Evolutionary conservation across 176 grass and related monocot genomes (phyloP).

Genomic region (Tillandsia leiboldiana): DNA sequence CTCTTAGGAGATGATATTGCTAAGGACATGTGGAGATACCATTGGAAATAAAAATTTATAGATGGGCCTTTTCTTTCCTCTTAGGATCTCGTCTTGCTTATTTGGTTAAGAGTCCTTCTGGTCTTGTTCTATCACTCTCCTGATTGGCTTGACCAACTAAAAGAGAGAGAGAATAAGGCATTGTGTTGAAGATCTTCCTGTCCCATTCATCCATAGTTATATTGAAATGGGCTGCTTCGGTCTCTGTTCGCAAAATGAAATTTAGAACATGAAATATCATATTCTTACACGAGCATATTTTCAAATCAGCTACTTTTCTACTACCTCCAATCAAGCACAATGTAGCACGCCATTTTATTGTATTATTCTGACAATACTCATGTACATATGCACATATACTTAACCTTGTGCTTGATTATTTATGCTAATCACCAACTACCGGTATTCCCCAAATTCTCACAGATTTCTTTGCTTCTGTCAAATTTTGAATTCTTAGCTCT

Average conservation of each 20-base stretch:
- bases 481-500: no score
- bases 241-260: background rate
- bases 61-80: background rate
- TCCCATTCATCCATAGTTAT: background rate
- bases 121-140: background rate
- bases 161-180: background rate
- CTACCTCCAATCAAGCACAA: background rate
- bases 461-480: no score
- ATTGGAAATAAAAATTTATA: background rate
- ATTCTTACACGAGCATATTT: background rate
- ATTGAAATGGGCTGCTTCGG: background rate
- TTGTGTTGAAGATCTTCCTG: background rate
- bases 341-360: background rate
- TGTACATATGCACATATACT: background rate
- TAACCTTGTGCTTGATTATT: background rate
- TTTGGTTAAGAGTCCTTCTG: background rate
- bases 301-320: background rate
- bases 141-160: background rate
- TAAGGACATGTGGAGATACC: background rate
- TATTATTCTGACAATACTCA: background rate
- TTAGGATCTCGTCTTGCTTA: background rate
- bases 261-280: background rate
- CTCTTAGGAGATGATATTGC: background rate
- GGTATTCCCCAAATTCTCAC: background rate
- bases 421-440: slow-evolving; percentile 1